Percentiles rank a stretch among this genome's conserved stretches.
phyloP scores from a whole-genome alignment of 2,329 filamentous ascomycete genomes.

The Phialemoniopsis sp. region DNA sequence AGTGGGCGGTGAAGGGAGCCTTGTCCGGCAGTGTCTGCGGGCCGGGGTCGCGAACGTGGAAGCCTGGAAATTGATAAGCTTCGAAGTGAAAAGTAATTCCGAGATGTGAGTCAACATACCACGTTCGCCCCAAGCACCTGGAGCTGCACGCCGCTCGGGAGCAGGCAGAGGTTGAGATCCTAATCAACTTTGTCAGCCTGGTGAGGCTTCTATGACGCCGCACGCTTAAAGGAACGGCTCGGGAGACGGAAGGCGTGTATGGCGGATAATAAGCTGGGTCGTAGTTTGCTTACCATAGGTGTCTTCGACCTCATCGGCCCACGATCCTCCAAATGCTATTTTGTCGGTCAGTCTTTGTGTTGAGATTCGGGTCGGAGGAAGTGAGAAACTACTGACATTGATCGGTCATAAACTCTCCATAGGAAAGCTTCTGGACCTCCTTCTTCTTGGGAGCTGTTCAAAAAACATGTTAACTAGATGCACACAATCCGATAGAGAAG shows the following conservation, averaged over 20 bases:
- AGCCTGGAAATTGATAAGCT: conserved; percentile 44
- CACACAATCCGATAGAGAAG: conserved; percentile 6
- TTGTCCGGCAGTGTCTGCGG: conserved; percentile 74
- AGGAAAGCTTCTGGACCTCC: conserved; percentile 94
- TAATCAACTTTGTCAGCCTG: conserved; percentile 14
- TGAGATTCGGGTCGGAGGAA: background rate
- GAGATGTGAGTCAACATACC: conserved; percentile 2
- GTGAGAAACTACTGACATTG: conserved; percentile 60
- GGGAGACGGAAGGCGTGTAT: too few relatives aligned
- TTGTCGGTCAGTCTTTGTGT: conserved; percentile 17
- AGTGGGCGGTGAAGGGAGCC: conserved; percentile 91
- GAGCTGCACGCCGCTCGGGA: conserved; percentile 33
- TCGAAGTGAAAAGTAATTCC: conserved; percentile 8
- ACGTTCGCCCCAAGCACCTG: too few relatives aligned
- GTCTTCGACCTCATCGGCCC: conserved; percentile 99
- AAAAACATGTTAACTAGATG: conserved; percentile 35
- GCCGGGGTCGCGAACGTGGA: conserved; percentile 62
- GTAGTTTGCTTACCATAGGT: conserved; percentile 60
- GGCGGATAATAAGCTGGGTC: conserved; percentile 2
- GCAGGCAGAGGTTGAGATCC: conserved; percentile 55
- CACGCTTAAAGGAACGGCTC: too few relatives aligned
- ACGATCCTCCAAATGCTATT: conserved; percentile 67
- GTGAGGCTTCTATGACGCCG: background rate
- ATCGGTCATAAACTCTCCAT: conserved; percentile 92
- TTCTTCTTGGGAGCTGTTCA: conserved; percentile 82